Conservation (phyloP, 257 asterid genomes). For the Schizonepeta tenuifolia region DNA sequence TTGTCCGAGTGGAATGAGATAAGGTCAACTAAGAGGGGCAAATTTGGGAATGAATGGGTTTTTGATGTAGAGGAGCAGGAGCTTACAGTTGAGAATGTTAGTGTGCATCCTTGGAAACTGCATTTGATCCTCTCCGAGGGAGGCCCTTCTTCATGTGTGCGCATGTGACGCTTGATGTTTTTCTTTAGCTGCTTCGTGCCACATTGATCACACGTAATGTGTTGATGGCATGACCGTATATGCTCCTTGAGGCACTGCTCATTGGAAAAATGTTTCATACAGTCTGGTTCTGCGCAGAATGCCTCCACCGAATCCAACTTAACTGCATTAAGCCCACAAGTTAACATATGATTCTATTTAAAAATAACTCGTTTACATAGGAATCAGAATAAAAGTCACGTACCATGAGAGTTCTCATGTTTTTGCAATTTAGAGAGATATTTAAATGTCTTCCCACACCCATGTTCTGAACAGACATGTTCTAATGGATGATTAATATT, state of each 20-base stretch:
- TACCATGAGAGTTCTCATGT: conserved; percentile 86
- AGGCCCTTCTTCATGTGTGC: conserved; percentile 54
- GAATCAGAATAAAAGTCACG: conserved; percentile 3
- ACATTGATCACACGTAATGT: conserved; percentile 69
- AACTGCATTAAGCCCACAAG: conserved; percentile 52
- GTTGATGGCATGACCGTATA: conserved; percentile 64
- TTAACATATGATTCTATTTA: not conserved
- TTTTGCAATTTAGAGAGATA: conserved; percentile 66
- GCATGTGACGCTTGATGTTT: conserved; percentile 84
- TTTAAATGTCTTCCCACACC: conserved; percentile 81
- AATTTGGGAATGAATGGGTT: not conserved
- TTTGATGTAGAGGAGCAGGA: conserved; percentile 17
- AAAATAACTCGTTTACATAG: not conserved
- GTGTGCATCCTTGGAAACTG: conserved; percentile 55
- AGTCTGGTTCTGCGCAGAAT: conserved; percentile 74
- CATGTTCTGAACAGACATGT: conserved; percentile 65
- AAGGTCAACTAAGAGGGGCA: not conserved
- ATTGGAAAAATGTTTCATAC: conserved; percentile 81
- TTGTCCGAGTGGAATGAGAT: not conserved
- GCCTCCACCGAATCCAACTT: conserved; percentile 78
- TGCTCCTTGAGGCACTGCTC: conserved; percentile 81
- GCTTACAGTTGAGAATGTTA: conserved; percentile 71
- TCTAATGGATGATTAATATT: conserved; percentile 44
- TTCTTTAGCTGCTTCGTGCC: conserved; percentile 79
- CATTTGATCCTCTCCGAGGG: conserved; percentile 56